phyloP scores from a whole-genome alignment of 1,284 basidiomycete species.

The Rhodotorula sp. region DNA sequence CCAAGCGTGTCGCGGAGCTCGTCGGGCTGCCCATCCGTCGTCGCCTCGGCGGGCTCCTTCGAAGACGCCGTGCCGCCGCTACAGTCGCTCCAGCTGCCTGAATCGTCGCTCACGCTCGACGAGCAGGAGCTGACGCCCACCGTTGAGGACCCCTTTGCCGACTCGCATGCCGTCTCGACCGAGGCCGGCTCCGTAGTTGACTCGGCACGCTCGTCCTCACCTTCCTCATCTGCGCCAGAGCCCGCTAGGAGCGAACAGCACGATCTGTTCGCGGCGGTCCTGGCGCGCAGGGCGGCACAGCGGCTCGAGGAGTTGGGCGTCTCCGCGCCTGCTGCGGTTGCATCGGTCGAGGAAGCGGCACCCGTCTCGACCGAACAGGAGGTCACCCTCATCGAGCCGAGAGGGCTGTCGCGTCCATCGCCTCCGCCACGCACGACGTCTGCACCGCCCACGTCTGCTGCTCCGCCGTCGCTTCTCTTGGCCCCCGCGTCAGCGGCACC shows the following conservation, averaged over 20 bases:
- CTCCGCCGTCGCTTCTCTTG: not conserved
- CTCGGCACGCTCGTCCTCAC: not conserved
- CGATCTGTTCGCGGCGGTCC: conserved; percentile 1
- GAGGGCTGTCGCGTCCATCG: too few relatives aligned
- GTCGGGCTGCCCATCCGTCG: not conserved
- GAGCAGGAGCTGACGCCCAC: not conserved
- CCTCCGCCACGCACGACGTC: too few relatives aligned
- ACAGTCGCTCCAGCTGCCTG: too few relatives aligned
- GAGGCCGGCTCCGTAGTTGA: not conserved
- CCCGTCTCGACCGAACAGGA: too few relatives aligned
- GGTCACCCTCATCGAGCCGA: too few relatives aligned
- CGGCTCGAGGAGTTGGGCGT: not conserved
- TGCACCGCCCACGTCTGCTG: too few relatives aligned
- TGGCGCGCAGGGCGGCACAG: not conserved
- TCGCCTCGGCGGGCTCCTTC: not conserved
- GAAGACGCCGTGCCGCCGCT: not conserved
- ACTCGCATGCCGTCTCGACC: not conserved
- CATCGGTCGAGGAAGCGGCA: not conserved
- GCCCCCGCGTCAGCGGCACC: not conserved
- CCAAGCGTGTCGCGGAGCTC: not conserved
- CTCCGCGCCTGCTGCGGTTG: not conserved
- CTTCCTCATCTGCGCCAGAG: too few relatives aligned
- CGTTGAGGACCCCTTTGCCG: not conserved
- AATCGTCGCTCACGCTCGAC: too few relatives aligned
- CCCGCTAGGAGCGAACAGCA: too few relatives aligned